Base-by-base conservation (phyloP, 352 stramenopile genomes). In the Globisporangium lucens region DNA sequence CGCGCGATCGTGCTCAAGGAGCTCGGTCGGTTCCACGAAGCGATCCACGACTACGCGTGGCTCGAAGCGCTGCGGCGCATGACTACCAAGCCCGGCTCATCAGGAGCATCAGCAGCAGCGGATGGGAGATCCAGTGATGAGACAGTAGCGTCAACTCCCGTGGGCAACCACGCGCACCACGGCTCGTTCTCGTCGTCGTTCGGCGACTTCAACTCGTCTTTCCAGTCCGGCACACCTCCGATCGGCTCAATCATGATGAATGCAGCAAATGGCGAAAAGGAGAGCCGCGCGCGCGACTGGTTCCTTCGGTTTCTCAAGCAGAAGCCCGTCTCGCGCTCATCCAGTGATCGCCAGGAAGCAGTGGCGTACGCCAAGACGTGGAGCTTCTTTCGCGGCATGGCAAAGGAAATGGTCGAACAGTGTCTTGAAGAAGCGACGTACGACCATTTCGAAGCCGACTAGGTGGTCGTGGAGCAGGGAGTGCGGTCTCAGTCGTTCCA, bases 11-110 rank as follows among this genome's bases (percentile, higher is more conserved):
- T 92, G 47, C 68, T 79, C 62, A 88, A 88, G 35, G 77, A 87
- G 67, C 74, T 89, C 64, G 82, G 84, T 2, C 72, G 71, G 5
- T 92, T 92, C 61, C 73, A 82, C 33, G 82, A 92, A 62, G 82
- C 84, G 9, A 92, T 92, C 52, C 77, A 81, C 33, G 84, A 90
- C 65, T 92, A 92, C 73, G 70, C 77, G 13, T 87, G 82, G 78
- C 75, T 90, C 10, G 77, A 87, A 52, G 74, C 82, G 20, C 67
- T 89, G 56, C 77, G 78, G 0, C 79, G 76, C 43, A 47, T 35
- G 60, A 35, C 47, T 7, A 49, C 9, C 22, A 56, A 59, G 60
- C 36, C 41, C 47, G 4, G 29, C 10, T 17, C 61, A 27, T 33
- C 46, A 35, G 10, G 30, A 4, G 30, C 30, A 33, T 33, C 49